Base-by-base conservation (phyloP, 257 asterid genomes). In the Solanum pinnatisectum region DNA sequence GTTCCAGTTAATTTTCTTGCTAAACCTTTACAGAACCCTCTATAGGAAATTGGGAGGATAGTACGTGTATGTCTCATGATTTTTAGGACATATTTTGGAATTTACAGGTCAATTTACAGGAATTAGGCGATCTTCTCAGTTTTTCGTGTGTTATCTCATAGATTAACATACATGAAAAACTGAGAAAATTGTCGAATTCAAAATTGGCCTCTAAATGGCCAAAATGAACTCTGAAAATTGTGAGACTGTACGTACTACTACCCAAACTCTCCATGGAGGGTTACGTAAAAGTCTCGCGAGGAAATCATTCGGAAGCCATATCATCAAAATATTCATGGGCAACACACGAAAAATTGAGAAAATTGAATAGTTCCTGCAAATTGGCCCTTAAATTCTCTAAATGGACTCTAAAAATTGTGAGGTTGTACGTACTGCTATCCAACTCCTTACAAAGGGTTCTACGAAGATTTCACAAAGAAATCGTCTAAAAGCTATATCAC, bases 291-390 rank as follows among this genome's bases (percentile, higher is more conserved):
- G 44, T 56, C 18, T 3, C n/a, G 10, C 3, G 2, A 18, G 7
- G n/a, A 56, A 56, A 18, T 18, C 2, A 56, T 56, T 3, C 10
- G 0, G 3, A 7, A 18, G n/a, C 2, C 2, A 18, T 6, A 56
- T 3, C 4, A 56, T 10, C 11, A 7, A 56, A 20, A 0, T 3
- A 56, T 56, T 1, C n/a, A 56, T 56, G 5, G 25, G 2, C 10
- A 6, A 56, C 60, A 49, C 63, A 18, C 0, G n/a, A 56, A 56
- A 52, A 56, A 18, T 1, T 18, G 10, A 18, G 4, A 18, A 52
- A 56, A 56, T 56, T 56, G n/a, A 2, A 4, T 0, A 2, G 18
- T 56, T 56, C 2, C 1, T 1, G 63, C 18, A 56, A 56, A 56
- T 56, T 56, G n/a, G n/a, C n/a, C 63, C 18, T 10, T 56, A 56